Percentiles rank a stretch among this genome's conserved stretches.
Conservation (phyloP, 2,329 filamentous ascomycete species). For the Cytospora paraplurivora region DNA sequence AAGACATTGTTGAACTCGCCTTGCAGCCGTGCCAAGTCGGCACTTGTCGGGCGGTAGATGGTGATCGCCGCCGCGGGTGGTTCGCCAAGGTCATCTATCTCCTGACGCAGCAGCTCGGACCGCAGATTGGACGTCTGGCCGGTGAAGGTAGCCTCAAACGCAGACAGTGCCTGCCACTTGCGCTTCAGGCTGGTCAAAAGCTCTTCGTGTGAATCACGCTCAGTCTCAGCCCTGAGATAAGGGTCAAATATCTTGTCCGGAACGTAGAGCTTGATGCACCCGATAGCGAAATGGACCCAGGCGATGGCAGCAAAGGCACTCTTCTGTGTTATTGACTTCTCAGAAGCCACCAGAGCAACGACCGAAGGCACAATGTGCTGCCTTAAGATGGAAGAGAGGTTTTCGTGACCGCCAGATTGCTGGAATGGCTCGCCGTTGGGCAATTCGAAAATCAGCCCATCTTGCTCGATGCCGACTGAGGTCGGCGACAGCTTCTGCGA, state of each 20-base stretch:
- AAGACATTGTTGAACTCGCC: constrained; percentile 81
- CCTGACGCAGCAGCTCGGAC: constrained; percentile 61
- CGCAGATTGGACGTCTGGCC: constrained; percentile 70
- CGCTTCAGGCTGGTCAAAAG: constrained; percentile 56
- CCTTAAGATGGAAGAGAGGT: constrained; percentile 43
- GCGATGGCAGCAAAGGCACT: constrained; percentile 55
- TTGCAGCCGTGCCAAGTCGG: constrained; percentile 72
- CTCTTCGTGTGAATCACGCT: constrained; percentile 59
- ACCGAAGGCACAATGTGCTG: constrained; percentile 51
- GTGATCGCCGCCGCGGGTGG: constrained; percentile 64
- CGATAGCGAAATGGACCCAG: constrained; percentile 76
- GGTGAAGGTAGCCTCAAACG: constrained; percentile 68
- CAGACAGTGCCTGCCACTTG: constrained; percentile 61
- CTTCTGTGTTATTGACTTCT: constrained; percentile 34
- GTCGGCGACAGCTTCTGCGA: constrained; percentile 24
- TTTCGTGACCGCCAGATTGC: constrained; percentile 31
- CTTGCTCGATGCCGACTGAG: constrained; percentile 31
- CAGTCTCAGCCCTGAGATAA: constrained; percentile 64
- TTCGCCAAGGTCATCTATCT: constrained; percentile 65
- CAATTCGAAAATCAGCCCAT: constrained; percentile 34
- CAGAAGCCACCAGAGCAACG: constrained; percentile 45
- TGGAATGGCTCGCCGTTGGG: constrained; percentile 34
- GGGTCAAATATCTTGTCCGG: constrained; percentile 88
- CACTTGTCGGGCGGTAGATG: constrained; percentile 71
- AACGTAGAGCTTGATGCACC: constrained; percentile 77